Conservation (phyloP, 305 asterid species). For the Fraxinus albicans region DNA sequence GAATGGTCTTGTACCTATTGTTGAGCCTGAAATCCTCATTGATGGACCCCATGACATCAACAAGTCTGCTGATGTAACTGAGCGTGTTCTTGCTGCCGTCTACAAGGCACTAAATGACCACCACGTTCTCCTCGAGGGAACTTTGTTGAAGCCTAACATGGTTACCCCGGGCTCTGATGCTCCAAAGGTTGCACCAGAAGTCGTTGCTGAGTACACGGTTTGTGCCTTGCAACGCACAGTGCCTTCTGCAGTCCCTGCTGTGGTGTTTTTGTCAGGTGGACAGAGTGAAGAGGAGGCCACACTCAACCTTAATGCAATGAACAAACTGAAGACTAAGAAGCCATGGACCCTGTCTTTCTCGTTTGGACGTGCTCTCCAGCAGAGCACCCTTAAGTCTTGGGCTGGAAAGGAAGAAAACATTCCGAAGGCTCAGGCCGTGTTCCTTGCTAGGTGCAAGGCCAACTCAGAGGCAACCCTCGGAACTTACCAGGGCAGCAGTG, state of each 20-base stretch:
- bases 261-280: constrained; percentile 69
- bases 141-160: constrained; percentile 66
- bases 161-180: constrained; percentile 64
- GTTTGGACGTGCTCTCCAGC: constrained; percentile 85
- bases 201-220: constrained; percentile 56
- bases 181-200: constrained; percentile 54
- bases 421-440: constrained; percentile 44
- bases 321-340: constrained; percentile 59
- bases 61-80: constrained; percentile 62
- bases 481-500: constrained; percentile 36
- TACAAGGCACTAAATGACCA: constrained; percentile 72
- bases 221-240: constrained; percentile 75
- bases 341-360: constrained; percentile 83
- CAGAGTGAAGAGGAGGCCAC: constrained; percentile 76
- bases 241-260: constrained; percentile 87
- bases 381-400: constrained; percentile 87
- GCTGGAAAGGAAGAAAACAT: constrained; percentile 66
- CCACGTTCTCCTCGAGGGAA: constrained; percentile 64
- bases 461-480: constrained; percentile 60
- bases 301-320: constrained; percentile 63
- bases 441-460: constrained; percentile 51
- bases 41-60: constrained; percentile 57
- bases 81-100: constrained; percentile 64
- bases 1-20: constrained; percentile 61
- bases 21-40: constrained; percentile 70